phyloP scores from a whole-genome alignment of 495 filamentous ascomycete species.

The Wilcoxina mikolae region DNA sequence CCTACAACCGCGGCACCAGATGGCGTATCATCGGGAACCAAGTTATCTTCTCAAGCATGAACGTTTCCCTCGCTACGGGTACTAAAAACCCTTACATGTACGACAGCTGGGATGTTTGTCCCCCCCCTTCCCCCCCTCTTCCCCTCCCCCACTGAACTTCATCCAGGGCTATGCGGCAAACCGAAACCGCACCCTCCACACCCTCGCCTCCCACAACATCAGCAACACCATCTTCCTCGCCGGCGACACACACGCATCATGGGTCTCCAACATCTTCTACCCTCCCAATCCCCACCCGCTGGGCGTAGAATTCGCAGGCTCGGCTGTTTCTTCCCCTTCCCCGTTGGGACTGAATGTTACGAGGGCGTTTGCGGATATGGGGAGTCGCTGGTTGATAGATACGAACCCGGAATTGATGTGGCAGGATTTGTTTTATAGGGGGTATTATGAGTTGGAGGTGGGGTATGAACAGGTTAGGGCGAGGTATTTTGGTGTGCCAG shows the following conservation, averaged over 20 bases:
- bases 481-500: constrained; percentile 41
- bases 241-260: constrained; percentile 49
- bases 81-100: constrained; percentile 40
- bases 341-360: constrained; percentile 38
- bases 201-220: constrained; percentile 46
- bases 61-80: constrained; percentile 31
- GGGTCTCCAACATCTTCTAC: constrained; percentile 53
- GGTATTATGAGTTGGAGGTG: constrained; percentile 44
- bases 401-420: constrained; percentile 49
- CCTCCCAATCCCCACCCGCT: constrained; percentile 38
- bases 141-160: too few species aligned
- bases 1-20: constrained; percentile 38
- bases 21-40: constrained; percentile 56
- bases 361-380: constrained; percentile 32
- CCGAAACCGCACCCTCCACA: constrained; percentile 45
- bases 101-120: constrained; percentile 50
- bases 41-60: constrained; percentile 46
- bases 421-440: constrained; percentile 54
- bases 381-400: constrained; percentile 33
- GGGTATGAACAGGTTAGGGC: constrained; percentile 38
- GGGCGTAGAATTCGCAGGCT: constrained; percentile 52
- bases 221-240: constrained; percentile 52
- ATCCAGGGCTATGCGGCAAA: constrained; percentile 52
- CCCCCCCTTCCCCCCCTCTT: too few species aligned
- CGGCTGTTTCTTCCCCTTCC: constrained; percentile 41